These are phyloP conservation scores for Dillenia suffruticosa DNA, from an alignment of 164 flowering plant species.

Conservation along the genomic window DNA sequence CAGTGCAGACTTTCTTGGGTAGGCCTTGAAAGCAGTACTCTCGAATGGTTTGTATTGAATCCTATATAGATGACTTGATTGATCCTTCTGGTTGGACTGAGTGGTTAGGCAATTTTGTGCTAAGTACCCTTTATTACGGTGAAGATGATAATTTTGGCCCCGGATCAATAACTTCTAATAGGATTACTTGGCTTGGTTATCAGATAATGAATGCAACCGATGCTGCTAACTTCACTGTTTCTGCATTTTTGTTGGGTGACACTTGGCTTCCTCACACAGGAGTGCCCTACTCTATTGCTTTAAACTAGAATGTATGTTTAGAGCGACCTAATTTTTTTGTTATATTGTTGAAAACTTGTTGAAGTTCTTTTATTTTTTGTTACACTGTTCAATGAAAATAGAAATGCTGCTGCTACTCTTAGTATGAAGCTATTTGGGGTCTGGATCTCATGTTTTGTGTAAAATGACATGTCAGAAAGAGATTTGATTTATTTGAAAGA, in stretches of 20 bases:
- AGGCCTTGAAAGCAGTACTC: conserved; percentile 21
- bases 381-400: no score
- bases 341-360: no score
- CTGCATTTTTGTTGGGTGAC: conserved; percentile 12
- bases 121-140: conserved; percentile 19
- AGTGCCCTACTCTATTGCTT: conserved; percentile 19
- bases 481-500: no score
- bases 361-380: no score
- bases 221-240: conserved; percentile 17
- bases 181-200: conserved; percentile 23
- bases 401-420: no score
- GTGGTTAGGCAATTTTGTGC: conserved; percentile 24
- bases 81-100: conserved; percentile 23
- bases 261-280: conserved; percentile 24
- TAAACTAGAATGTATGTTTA: not conserved
- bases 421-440: no score
- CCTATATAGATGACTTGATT: conserved; percentile 15
- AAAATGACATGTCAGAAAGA: no score
- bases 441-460: no score
- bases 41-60: conserved; percentile 17
- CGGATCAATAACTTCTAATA: conserved; percentile 7
- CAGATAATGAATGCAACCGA: conserved; percentile 10
- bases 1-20: conserved; percentile 15
- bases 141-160: conserved; percentile 27
- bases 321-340: no score